These are phyloP conservation scores for Talaromyces sp. DNA, from an alignment of 2,329 filamentous ascomycete species.

Conservation along the genomic window DNA sequence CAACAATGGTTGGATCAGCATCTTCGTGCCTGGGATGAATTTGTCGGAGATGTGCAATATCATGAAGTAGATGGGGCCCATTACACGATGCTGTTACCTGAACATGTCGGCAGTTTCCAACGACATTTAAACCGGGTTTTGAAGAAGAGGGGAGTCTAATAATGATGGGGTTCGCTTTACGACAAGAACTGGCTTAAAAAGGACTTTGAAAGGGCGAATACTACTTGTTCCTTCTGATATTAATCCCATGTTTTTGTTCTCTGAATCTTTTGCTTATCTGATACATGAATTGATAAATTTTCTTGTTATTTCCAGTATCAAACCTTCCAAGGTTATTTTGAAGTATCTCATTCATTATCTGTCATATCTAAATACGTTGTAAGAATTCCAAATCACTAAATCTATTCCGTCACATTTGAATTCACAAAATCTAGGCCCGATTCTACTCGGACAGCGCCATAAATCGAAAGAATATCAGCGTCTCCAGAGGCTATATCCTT, in stretches of 20 bases:
- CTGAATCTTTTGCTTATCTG: too few species aligned
- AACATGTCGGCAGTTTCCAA: constrained; percentile 34
- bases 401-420: background rate
- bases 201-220: too few species aligned
- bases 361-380: too few species aligned
- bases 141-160: background rate
- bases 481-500: background rate
- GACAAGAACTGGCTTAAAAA: too few species aligned
- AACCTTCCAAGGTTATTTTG: too few species aligned
- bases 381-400: too few species aligned
- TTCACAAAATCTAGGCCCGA: background rate
- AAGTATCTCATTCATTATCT: too few species aligned
- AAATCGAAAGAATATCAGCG: background rate
- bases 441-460: background rate
- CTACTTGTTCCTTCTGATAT: too few species aligned
- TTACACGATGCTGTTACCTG: constrained; percentile 38
- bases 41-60: constrained; percentile 24
- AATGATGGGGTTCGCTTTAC: too few species aligned
- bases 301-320: too few species aligned
- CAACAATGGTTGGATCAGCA: constrained; percentile 14
- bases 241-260: too few species aligned
- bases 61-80: constrained; percentile 37
- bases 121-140: background rate
- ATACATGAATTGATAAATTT: too few species aligned
- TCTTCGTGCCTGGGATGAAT: constrained; percentile 36